Conservation (phyloP, 306 rosid genomes). For the Fagus crenata region DNA sequence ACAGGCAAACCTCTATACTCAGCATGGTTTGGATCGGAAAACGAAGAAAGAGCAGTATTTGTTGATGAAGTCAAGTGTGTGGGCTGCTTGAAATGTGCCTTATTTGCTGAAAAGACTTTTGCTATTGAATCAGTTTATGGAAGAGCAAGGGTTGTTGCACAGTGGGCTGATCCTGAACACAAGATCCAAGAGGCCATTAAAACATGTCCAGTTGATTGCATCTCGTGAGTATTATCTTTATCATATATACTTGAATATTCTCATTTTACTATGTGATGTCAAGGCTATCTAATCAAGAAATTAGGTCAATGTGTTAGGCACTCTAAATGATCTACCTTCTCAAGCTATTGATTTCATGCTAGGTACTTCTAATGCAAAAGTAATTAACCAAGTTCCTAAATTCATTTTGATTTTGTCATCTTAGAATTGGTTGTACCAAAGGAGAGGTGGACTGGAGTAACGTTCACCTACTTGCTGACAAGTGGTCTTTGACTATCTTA, state of each 20-base stretch:
- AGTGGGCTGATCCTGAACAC: constrained; percentile 86
- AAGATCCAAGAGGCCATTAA: constrained; percentile 73
- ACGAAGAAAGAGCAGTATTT: constrained; percentile 75
- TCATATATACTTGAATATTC: neutral
- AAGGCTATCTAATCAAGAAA: neutral
- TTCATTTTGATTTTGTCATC: too few species aligned
- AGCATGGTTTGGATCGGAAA: constrained; percentile 70
- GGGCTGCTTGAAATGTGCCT: constrained; percentile 94
- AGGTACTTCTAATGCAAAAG: too few species aligned
- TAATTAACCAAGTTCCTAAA: too few species aligned
- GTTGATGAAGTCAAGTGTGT: constrained; percentile 89
- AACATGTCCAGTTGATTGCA: constrained; percentile 93
- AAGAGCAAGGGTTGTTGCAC: constrained; percentile 90
- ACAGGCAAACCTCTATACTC: constrained; percentile 87
- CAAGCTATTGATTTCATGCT: too few species aligned
- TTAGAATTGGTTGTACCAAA: too few species aligned
- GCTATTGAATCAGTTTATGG: constrained; percentile 91
- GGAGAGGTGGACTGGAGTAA: too few species aligned
- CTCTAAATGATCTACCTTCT: too few species aligned
- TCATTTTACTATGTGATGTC: neutral
- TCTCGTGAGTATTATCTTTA: constrained; percentile 59
- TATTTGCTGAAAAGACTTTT: constrained; percentile 79
- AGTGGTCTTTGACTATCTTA: too few species aligned
- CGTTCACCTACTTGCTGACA: too few species aligned
- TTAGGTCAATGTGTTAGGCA: neutral